phyloP scores from a whole-genome alignment of 2,329 filamentous ascomycete genomes.

The Grosmannia serpens region DNA sequence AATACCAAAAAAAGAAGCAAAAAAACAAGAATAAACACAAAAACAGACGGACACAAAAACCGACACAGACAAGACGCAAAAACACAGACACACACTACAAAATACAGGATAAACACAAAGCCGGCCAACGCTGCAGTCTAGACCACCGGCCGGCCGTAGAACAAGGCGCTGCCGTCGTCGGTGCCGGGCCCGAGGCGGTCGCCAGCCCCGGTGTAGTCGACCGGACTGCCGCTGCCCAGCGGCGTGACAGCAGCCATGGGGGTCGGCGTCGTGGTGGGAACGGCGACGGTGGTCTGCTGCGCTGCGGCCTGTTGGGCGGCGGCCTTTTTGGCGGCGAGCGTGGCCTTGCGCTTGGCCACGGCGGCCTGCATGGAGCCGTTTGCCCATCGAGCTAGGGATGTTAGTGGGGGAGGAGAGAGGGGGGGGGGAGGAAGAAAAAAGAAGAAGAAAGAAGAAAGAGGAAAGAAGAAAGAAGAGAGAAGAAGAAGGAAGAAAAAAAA shows the following conservation, averaged over 20 bases:
- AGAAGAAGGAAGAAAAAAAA: background rate
- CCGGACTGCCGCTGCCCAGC: background rate
- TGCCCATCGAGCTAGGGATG: constrained; percentile 40
- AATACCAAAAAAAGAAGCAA: background rate
- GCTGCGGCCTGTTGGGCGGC: constrained; percentile 14
- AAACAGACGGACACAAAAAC: background rate
- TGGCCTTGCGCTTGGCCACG: constrained; percentile 50
- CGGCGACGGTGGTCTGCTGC: background rate
- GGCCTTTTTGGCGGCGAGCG: constrained; percentile 45
- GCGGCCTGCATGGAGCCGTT: constrained; percentile 49
- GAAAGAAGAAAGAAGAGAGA: background rate
- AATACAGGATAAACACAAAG: background rate
- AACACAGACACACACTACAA: background rate
- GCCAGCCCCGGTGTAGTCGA: background rate
- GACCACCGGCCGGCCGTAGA: background rate
- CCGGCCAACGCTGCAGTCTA: background rate
- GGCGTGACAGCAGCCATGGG: background rate
- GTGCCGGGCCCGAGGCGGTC: background rate
- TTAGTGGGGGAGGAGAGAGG: constrained; percentile 7
- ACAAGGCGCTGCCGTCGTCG: background rate
- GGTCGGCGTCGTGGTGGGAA: background rate
- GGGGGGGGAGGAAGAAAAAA: constrained; percentile 1
- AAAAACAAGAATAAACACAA: background rate
- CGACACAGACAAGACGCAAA: background rate
- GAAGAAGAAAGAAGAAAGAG: too few relatives aligned